These are phyloP conservation scores for Fusarium sp. DNA, from an alignment of 2,329 filamentous ascomycete species.

Conservation along the genomic window DNA sequence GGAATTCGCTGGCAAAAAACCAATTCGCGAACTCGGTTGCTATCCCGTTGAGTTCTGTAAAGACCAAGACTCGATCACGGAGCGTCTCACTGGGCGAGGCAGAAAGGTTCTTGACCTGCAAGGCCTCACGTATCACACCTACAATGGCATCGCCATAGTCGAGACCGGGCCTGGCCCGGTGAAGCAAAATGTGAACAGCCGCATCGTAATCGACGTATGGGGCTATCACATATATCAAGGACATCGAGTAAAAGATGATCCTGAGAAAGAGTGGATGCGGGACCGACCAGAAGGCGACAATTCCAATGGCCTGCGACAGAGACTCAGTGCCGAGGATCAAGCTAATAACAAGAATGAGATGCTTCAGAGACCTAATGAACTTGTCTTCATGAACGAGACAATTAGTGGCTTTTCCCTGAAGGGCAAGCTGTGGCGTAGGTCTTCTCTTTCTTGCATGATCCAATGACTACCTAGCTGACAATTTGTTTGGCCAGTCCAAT, in stretches of 20 bases:
- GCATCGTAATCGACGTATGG: slow-evolving; percentile 55
- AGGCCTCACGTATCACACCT: slow-evolving; percentile 55
- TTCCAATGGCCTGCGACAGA: slow-evolving; percentile 32
- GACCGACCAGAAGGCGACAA: slow-evolving; percentile 8
- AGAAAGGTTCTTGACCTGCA: slow-evolving; percentile 57
- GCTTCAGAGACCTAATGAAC: slow-evolving; percentile 52
- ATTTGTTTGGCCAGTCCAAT: slow-evolving; percentile 40
- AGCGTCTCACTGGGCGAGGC: slow-evolving; percentile 51
- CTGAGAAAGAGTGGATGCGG: background rate
- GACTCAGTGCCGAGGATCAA: slow-evolving; percentile 51
- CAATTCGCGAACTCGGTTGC: slow-evolving; percentile 53
- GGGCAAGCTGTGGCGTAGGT: slow-evolving; percentile 60
- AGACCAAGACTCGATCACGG: slow-evolving; percentile 46
- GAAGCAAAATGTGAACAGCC: slow-evolving; percentile 56
- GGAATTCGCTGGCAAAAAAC: slow-evolving; percentile 55
- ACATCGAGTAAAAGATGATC: slow-evolving; percentile 49
- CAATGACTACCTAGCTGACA: slow-evolving; percentile 10
- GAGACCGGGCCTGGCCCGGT: slow-evolving; percentile 23
- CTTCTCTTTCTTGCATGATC: background rate
- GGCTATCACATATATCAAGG: slow-evolving; percentile 53
- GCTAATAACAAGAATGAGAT: slow-evolving; percentile 55
- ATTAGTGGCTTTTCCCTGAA: slow-evolving; percentile 60
- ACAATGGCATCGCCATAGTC: slow-evolving; percentile 56
- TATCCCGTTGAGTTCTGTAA: slow-evolving; percentile 54
- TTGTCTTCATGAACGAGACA: slow-evolving; percentile 57